Percentiles rank a stretch among this genome's conserved stretches.
Evolutionary conservation across 441 rosid species (phyloP).

Genomic region (Arabidopsis lyrata): DNA sequence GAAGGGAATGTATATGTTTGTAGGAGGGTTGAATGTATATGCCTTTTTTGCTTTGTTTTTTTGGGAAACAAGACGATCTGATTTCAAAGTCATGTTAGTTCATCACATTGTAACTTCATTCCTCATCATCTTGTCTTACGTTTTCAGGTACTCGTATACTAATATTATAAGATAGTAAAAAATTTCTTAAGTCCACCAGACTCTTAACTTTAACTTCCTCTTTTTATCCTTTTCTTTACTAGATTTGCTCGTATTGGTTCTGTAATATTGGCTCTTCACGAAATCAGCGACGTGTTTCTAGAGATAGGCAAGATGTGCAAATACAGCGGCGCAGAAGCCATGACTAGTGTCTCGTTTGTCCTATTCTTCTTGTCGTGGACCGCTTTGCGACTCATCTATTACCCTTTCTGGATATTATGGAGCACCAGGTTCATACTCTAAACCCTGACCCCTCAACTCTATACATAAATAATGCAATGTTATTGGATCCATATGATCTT

Average conservation of each 20-base stretch:
- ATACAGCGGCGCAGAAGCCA: slow-evolving; percentile 56
- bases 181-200: not conserved
- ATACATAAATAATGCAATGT: not conserved
- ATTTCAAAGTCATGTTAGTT: slow-evolving; percentile 62
- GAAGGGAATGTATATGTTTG: slow-evolving; percentile 60
- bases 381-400: slow-evolving; percentile 52
- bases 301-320: slow-evolving; percentile 69
- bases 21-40: slow-evolving; percentile 59
- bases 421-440: slow-evolving; percentile 54
- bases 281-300: slow-evolving; percentile 61
- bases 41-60: slow-evolving; percentile 63
- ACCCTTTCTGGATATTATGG: slow-evolving; percentile 63
- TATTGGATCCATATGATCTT: not conserved
- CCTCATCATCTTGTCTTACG: slow-evolving; percentile 60
- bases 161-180: slow-evolving; percentile 15
- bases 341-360: slow-evolving; percentile 51
- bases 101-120: slow-evolving; percentile 59
- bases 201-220: not conserved
- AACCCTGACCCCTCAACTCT: not conserved
- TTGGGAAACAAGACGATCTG: slow-evolving; percentile 73
- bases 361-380: slow-evolving; percentile 57
- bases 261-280: slow-evolving; percentile 61
- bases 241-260: slow-evolving; percentile 70
- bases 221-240: slow-evolving; percentile 23
- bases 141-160: slow-evolving; percentile 49